Conservation (phyloP, 306 rosid species). For the Aeschynomene evenia region DNA sequence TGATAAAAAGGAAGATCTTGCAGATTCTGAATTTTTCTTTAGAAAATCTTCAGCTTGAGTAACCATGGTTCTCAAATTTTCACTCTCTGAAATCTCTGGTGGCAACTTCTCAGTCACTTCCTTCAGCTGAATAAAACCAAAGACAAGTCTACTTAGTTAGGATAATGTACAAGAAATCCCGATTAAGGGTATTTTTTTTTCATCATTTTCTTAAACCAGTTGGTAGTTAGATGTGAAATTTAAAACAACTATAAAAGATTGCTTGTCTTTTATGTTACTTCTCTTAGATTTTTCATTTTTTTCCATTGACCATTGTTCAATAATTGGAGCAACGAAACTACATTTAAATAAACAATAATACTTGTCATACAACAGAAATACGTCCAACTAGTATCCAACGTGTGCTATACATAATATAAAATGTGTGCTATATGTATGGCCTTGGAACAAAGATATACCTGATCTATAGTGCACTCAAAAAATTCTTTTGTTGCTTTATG, state of each 20-base stretch:
- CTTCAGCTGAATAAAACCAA: conserved; percentile 54
- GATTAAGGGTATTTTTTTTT: background rate
- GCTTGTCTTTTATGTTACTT: too few species aligned
- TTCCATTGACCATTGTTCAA: background rate
- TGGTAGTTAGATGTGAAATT: too few species aligned
- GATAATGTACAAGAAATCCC: background rate
- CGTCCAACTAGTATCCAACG: too few species aligned
- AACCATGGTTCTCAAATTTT: conserved; percentile 40
- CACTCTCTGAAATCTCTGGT: conserved; percentile 48
- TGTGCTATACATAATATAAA: too few species aligned
- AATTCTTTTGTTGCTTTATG: conserved; percentile 47
- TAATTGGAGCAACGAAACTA: background rate
- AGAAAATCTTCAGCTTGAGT: conserved; percentile 58
- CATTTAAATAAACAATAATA: background rate
- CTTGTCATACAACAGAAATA: too few species aligned
- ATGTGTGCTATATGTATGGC: too few species aligned
- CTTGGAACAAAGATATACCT: conserved; percentile 47
- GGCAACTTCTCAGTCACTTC: conserved; percentile 58
- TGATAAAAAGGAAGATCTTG: conserved; percentile 27
- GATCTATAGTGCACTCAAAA: conserved; percentile 50
- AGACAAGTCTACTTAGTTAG: conserved; percentile 31
- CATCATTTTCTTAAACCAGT: too few species aligned
- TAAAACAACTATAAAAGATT: too few species aligned
- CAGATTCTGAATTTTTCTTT: conserved; percentile 28
- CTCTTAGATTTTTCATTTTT: background rate